Evolutionary conservation across 306 rosid genomes (phyloP), one percentile per base, ranked within the genome.

Genomic region (Ormosia semicastrata): DNA sequence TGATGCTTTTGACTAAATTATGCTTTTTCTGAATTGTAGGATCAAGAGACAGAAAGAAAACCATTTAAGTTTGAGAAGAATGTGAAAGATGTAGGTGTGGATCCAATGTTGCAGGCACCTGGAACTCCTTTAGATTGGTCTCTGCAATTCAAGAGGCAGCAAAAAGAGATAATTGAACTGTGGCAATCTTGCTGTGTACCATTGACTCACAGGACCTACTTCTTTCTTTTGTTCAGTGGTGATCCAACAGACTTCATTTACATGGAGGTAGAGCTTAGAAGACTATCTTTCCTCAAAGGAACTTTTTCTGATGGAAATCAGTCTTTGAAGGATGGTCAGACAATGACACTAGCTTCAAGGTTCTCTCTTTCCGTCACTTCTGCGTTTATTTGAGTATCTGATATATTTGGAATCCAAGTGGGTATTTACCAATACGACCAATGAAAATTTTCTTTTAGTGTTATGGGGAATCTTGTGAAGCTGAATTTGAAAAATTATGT

Each of bases 221-320:
- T 96, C 88, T 91, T 91, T 89, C 92, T 96, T 89, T 93, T 96
- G 77, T 93, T 96, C 89, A 91, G 83, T 87, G 98, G 98, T 82
- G 99, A 96, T 83, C 92, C 87, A 57, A 17, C 91, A 6, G 99
- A 96, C 81, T 93, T 97, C 85, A 96, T 92, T 85, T 96, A 96
- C 91, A 75, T 93, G 91, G 99, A 92, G 87, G 99, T 96, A 24
- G 98, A 96, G 76, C 93, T 88, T 57, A 88, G 97, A 86, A 89
- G 98, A 81, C 85, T 96, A 60, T 76, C 90, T 82, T 96, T 96
- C 85, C 92, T 96, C 12, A 90, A 89, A 83, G 94, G 91, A 83
- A 85, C 97, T 79, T 91, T 90, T 88, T 90, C 87, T 62, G 80
- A 69, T 44, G 94, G 89, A 73, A 87, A 85, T 86, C 86, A 75